Evolutionary conservation across 306 rosid species (phyloP), one percentile per base, ranked within the genome.

Genomic region (Malus fusca): DNA sequence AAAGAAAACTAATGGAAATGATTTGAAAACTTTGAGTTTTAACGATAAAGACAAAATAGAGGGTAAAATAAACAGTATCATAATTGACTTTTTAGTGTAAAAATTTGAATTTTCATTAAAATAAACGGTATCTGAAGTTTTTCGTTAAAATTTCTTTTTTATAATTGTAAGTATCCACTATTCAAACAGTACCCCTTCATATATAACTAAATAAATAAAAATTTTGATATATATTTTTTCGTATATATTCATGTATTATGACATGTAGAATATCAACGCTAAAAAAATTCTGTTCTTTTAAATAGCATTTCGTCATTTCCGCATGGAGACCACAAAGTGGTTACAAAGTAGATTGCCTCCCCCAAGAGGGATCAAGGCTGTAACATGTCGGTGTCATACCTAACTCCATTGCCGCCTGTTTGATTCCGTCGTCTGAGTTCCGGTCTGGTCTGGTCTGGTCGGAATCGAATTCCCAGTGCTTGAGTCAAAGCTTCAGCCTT

Each of bases 11-110:
- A 30, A 4, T 4, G 5, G 0, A 30, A 4, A 4, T 3, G 0
- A 3, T 30, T 30, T 4, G 5, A 30, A 30, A 30, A 3, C 4
- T 30, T 30, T 30, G 4, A 30, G 0, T 30, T 30, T 30, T 3
- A 30, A 3, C 4, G 4, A 30, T 30, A 30, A 30, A 0, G 0
- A 30, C 0, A 30, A 30, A 30, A 30, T 30, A 30, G 3, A 30
- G 0, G 0, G 0, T 30, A 30, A 30, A 30, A 3, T 30, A 0
- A 30, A 30, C 3, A 30, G 0, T 30, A 30, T 0, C 0, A 30
- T 0, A 0, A 3, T 30, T 30, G 3, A 30, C 0, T 30, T 30
- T 30, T 30, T 30, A 30, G 0, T 0, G 4, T 30, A 3, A 30
- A 30, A 30, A 0, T 30, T 0, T 30, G 0, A 30, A 2, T 30